A percentile compares a stretch with the other conserved stretches of the same genome.
These are phyloP conservation scores for Emiliania huxleyi DNA, from an alignment of 78 protist species.

Conservation along the genomic window DNA sequence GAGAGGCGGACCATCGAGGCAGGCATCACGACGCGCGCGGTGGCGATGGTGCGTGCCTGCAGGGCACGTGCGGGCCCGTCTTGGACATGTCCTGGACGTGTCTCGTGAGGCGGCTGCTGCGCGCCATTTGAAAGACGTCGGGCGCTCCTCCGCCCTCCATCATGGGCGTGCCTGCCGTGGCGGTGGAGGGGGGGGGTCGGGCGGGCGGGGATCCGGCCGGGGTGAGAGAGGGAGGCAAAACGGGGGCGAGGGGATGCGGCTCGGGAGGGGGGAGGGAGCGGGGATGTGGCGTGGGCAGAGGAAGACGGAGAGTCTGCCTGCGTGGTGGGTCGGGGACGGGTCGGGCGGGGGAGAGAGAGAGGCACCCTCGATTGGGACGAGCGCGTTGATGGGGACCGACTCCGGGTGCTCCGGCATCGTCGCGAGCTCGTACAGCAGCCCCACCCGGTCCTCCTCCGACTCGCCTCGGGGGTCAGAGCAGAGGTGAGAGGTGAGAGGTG, in stretches of 20 bases:
- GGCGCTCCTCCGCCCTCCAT: not conserved
- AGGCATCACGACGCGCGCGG: slow-evolving; percentile 70
- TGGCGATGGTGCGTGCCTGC: slow-evolving; percentile 67
- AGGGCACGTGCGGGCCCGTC: no score
- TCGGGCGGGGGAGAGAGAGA: slow-evolving; percentile 11
- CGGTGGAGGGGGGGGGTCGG: no score
- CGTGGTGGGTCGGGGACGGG: not conserved
- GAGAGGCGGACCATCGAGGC: slow-evolving; percentile 65
- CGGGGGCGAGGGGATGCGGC: no score
- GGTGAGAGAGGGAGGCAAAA: slow-evolving; percentile 35
- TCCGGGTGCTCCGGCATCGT: slow-evolving; percentile 60
- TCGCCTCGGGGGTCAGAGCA: no score
- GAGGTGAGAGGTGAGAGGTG: no score
- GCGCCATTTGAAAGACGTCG: not conserved
- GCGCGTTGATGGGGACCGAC: slow-evolving; percentile 74
- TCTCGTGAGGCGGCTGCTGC: no score
- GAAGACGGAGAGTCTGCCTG: no score
- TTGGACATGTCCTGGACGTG: no score
- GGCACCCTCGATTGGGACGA: slow-evolving; percentile 68
- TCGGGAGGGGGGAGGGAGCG: no score
- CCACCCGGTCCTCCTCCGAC: slow-evolving; percentile 54
- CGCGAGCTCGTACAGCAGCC: slow-evolving; percentile 53
- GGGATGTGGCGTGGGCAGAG: no score
- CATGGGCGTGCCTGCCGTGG: not conserved
- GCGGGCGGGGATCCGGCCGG: not conserved